Percentiles rank a stretch among this genome's conserved stretches.
Evolutionary conservation across 768 basidiomycete genomes (phyloP).

Genomic region (Mycena chlorophos): DNA sequence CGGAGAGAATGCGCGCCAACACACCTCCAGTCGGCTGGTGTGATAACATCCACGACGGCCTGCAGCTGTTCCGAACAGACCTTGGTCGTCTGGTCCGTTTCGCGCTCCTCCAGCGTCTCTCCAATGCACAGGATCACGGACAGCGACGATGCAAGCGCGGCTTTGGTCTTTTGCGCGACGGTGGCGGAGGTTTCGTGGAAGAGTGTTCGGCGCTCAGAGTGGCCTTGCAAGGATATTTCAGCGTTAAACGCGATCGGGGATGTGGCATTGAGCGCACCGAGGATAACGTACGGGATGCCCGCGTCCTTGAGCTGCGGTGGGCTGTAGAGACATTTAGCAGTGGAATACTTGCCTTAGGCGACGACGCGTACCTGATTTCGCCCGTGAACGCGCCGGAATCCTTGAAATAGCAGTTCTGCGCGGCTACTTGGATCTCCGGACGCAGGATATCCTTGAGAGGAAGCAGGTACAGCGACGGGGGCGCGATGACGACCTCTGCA

Average conservation of each 20-base stretch:
- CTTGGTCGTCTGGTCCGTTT: conserved; percentile 69
- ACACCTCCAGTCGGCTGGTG: conserved; percentile 78
- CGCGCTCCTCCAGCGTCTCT: conserved; percentile 88
- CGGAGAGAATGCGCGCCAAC: conserved; percentile 23
- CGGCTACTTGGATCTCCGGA: conserved; percentile 75
- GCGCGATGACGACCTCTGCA: conserved; percentile 90
- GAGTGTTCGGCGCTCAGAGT: conserved; percentile 92
- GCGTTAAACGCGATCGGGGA: background rate
- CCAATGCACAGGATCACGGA: conserved; percentile 95
- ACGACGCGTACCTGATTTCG: conserved; percentile 73
- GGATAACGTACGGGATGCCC: conserved; percentile 87
- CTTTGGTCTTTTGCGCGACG: conserved; percentile 84
- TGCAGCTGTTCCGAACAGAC: conserved; percentile 84
- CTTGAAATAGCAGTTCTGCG: conserved; percentile 90
- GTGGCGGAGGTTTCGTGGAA: conserved; percentile 86
- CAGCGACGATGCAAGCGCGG: conserved; percentile 72
- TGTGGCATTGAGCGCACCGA: conserved; percentile 51
- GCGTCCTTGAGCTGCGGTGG: conserved; percentile 84
- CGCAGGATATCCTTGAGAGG: conserved; percentile 61
- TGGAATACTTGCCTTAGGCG: background rate
- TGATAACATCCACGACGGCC: conserved; percentile 64
- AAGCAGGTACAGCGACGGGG: conserved; percentile 86
- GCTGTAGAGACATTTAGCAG: conserved; percentile 37
- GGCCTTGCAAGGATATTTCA: conserved; percentile 49
- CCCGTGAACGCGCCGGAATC: conserved; percentile 91